Evolutionary conservation across 495 filamentous ascomycete species (phyloP), one percentile per base, ranked within the genome.

Genomic region (Acidiella bohemica): DNA sequence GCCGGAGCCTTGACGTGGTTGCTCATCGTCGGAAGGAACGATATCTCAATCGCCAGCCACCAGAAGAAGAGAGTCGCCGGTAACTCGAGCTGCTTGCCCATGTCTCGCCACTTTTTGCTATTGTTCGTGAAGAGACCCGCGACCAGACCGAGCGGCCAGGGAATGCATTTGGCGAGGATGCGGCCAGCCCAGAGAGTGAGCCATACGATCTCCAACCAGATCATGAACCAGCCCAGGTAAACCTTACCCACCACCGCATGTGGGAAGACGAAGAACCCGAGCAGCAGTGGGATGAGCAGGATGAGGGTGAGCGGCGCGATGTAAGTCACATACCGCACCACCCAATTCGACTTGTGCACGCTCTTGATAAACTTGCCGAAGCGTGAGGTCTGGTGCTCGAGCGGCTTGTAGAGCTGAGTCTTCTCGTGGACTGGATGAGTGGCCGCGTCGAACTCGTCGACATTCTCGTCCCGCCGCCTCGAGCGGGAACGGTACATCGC

Each of bases 81-180:
- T 1, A 97, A 59, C 57, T 97, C 88, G 18, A 97, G 67, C 53
- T 86, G 80, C 41, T 76, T 77, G 4, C 81, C 84, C 59, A 95
- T 76, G 53, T 93, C 87, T 47, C 72, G 77, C 87, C 88, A 95
- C 61, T 95, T 95, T 61, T 88, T 93, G 44, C 73, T 70, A 51
- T 84, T 90, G 44, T 93, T 86, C 22, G 82, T 92, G 50, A 86
- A 76, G 1, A 85, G 64, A 54, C 80, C 83, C 18, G 84, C 73
- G 19, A 83, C 41, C 4, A 81, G 44, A 8, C 74, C 71, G 17
- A 90, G 67, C 0, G 70, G 55, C 28, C 62, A 70, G 3, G 90
- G 88, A 32, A 95, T 64, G 30, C 71, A 67, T 53, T 87, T 81
- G 4, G 82, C 75, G 8, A 83, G 60, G 36, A 95, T 80, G 2